These are phyloP conservation scores for Phytopythium chamaehyphon DNA, from an alignment of 352 stramenopile genomes.

Conservation along the genomic window DNA sequence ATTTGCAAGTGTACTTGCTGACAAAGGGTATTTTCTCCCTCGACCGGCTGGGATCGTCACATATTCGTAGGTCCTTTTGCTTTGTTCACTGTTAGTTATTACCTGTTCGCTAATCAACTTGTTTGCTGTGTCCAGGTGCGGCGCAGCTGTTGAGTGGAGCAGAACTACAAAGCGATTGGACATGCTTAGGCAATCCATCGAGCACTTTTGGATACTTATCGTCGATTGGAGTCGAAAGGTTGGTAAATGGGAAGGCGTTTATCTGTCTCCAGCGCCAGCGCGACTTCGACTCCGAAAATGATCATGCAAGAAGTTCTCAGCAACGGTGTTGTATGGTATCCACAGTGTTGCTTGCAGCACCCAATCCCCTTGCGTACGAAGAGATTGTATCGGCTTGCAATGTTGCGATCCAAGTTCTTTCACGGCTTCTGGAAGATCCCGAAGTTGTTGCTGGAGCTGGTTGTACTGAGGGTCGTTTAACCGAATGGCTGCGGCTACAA, in stretches of 20 bases:
- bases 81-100: background rate
- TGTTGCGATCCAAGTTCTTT: conserved; percentile 34
- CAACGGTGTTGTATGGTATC: conserved; percentile 23
- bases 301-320: background rate
- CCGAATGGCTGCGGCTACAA: conserved; percentile 27
- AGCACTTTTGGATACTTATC: conserved; percentile 38
- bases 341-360: conserved; percentile 31
- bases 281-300: background rate
- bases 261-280: conserved; percentile 24
- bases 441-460: conserved; percentile 43
- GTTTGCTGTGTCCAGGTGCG: conserved; percentile 20
- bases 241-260: conserved; percentile 26
- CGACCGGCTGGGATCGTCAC: conserved; percentile 36
- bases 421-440: conserved; percentile 28
- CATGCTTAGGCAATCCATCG: conserved; percentile 6
- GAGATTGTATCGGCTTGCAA: conserved; percentile 41
- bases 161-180: conserved; percentile 43
- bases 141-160: conserved; percentile 51
- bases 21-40: conserved; percentile 40
- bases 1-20: conserved; percentile 35
- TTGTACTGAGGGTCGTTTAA: conserved; percentile 48
- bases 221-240: conserved; percentile 24
- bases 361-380: conserved; percentile 34
- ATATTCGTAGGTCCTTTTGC: conserved; percentile 42
- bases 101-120: background rate